A percentile compares a stretch with the other conserved stretches of the same genome.
These are phyloP conservation scores for Erigeron philadelphicus DNA, from an alignment of 140 eudicot genomes.

Conservation along the genomic window DNA sequence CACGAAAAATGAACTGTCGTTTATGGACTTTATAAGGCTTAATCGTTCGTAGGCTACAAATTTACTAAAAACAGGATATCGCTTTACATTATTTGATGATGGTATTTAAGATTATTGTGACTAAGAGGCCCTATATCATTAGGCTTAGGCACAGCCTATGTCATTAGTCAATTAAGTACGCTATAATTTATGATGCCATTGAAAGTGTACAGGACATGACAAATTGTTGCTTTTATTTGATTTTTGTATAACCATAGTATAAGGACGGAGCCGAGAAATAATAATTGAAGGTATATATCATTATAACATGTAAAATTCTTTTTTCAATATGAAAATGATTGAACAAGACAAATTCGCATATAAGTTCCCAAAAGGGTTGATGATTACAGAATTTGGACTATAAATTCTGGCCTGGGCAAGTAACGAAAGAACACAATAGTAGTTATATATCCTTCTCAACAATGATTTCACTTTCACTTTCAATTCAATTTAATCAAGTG, in stretches of 20 bases:
- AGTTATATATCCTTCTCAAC: neutral
- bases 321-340: too few relatives aligned
- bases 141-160: neutral
- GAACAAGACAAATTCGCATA: too few relatives aligned
- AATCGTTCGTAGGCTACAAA: neutral
- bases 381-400: neutral
- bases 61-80: neutral
- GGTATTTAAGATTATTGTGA: neutral
- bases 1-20: neutral
- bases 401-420: neutral
- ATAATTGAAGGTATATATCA: too few relatives aligned
- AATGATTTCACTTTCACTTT: neutral
- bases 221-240: neutral
- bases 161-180: slow-evolving; percentile 10
- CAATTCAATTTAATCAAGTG: neutral
- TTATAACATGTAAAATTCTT: too few relatives aligned
- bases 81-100: neutral
- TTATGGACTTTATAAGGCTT: neutral
- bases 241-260: too few relatives aligned
- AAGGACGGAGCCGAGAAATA: too few relatives aligned
- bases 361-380: neutral
- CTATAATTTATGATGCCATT: neutral
- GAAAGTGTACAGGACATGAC: neutral
- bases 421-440: neutral
- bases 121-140: neutral